phyloP scores from a whole-genome alignment of 116 monocot species.

The Cymodocea nodosa region DNA sequence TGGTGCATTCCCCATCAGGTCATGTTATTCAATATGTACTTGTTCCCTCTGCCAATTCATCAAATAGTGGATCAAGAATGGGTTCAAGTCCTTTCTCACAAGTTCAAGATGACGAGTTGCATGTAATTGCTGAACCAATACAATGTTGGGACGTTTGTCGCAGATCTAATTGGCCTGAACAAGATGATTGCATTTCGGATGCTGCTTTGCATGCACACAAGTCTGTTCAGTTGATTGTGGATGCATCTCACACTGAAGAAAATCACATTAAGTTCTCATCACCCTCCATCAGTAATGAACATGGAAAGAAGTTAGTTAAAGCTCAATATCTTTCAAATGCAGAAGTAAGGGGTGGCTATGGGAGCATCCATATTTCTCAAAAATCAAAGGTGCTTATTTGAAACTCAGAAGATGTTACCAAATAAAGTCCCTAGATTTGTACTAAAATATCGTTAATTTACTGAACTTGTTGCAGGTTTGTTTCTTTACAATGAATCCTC shows the following conservation, averaged over 20 bases:
- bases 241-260: slow-evolving; percentile 52
- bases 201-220: slow-evolving; percentile 8
- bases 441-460: neutral
- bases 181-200: slow-evolving; percentile 48
- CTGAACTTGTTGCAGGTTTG: slow-evolving; percentile 42
- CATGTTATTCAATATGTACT: slow-evolving; percentile 92
- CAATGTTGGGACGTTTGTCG: slow-evolving; percentile 99
- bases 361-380: slow-evolving; percentile 78
- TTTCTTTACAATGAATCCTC: slow-evolving; percentile 45
- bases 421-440: neutral
- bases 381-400: slow-evolving; percentile 47
- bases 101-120: slow-evolving; percentile 72
- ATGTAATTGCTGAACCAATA: slow-evolving; percentile 71
- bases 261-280: slow-evolving; percentile 17
- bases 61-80: slow-evolving; percentile 38
- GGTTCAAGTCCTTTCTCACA: slow-evolving; percentile 30
- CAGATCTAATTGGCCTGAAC: slow-evolving; percentile 84
- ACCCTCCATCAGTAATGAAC: slow-evolving; percentile 20
- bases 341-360: slow-evolving; percentile 62
- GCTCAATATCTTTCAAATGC: slow-evolving; percentile 81
- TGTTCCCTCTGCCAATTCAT: slow-evolving; percentile 41
- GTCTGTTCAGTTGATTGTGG: slow-evolving; percentile 17
- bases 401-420: neutral
- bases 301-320: slow-evolving; percentile 29
- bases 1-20: slow-evolving; percentile 89